phyloP scores from a whole-genome alignment of 23 red algal genomes.

The Chondrus crispus region DNA sequence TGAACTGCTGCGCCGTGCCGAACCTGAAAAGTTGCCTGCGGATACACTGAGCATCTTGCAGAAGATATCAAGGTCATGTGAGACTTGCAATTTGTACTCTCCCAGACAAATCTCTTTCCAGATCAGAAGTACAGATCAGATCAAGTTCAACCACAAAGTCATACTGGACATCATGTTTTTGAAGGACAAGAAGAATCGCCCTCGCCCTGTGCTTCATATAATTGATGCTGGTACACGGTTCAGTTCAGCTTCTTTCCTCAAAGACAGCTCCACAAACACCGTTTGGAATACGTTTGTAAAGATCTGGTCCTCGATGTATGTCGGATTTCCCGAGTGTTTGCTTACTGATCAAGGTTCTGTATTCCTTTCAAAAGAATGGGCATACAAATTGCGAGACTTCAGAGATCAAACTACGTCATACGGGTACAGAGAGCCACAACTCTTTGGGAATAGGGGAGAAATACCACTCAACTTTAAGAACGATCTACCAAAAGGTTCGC shows the following conservation, averaged over 20 bases:
- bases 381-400: neutral
- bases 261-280: neutral
- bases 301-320: neutral
- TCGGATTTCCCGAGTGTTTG: neutral
- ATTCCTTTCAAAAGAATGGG: neutral
- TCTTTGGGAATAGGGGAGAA: neutral
- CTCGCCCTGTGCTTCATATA: neutral
- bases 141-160: neutral
- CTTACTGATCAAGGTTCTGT: conserved; percentile 8
- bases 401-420: neutral
- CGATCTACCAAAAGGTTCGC: neutral
- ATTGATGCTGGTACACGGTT: neutral
- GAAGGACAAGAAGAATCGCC: neutral
- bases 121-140: neutral
- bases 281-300: conserved; percentile 4
- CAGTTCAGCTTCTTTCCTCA: neutral
- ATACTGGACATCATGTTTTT: conserved; percentile 7
- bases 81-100: neutral
- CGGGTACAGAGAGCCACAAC: neutral
- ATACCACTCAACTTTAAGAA: neutral
- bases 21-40: neutral
- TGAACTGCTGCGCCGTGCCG: neutral
- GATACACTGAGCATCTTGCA: neutral
- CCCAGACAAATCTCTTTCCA: neutral
- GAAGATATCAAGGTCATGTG: neutral